Conservation (phyloP, 768 basidiomycete genomes). For the Cytidiella melzeri region DNA sequence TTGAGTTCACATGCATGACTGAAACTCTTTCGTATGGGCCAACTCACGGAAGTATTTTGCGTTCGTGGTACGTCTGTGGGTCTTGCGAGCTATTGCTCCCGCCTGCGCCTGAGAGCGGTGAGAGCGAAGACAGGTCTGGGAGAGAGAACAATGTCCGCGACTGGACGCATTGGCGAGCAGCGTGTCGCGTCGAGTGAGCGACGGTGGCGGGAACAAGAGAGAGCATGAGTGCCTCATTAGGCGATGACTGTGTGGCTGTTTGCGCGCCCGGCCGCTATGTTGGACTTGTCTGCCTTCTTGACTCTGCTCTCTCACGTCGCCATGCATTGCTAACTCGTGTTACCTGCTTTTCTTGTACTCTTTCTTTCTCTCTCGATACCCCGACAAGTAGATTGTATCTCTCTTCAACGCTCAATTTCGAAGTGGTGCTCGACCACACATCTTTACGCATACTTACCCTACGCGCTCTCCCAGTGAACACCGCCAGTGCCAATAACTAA, state of each 20-base stretch:
- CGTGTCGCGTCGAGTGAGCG: background rate
- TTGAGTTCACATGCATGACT: slow-evolving; percentile 9
- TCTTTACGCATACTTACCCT: no score
- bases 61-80: slow-evolving; percentile 69
- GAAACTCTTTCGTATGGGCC: slow-evolving; percentile 2
- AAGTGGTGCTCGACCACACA: no score
- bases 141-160: slow-evolving; percentile 11
- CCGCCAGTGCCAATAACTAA: background rate
- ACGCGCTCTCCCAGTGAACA: no score
- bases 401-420: background rate
- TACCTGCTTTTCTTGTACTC: background rate
- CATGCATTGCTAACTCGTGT: background rate
- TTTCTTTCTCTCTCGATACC: background rate
- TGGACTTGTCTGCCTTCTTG: background rate
- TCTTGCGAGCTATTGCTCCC: slow-evolving; percentile 23
- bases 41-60: slow-evolving; percentile 83
- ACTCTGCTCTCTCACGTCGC: background rate
- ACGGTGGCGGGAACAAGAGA: background rate
- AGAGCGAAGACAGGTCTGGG: slow-evolving; percentile 41
- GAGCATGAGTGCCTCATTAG: background rate
- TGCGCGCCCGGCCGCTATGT: background rate
- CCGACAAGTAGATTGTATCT: background rate
- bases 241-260: background rate
- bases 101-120: slow-evolving; percentile 29
- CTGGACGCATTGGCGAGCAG: background rate